Base-by-base conservation (phyloP, 352 stramenopile genomes). In the Elongisporangium prolatum region DNA sequence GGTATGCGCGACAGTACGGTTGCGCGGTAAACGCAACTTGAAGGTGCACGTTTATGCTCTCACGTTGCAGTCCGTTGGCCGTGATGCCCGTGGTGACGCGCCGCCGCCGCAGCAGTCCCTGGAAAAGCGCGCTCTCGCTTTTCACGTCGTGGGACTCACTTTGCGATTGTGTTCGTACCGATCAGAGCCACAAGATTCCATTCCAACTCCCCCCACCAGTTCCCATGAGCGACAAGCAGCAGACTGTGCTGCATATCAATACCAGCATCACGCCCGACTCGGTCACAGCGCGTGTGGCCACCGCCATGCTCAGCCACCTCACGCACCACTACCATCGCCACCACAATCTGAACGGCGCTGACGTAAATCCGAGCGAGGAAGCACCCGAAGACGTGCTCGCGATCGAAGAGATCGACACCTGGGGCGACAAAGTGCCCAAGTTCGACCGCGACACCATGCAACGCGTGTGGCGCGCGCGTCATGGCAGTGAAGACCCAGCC, bases 191-290 rank as follows among this genome's bases (percentile, higher is more conserved):
- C 28, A 40, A 40, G 28, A 40, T 9, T 13, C 28, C 9, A 40
- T 40, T 13, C 28, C 28, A 40, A 14, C 8, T 13, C 9, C 28
- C 28, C 9, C 4, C 4, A 40, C 28, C 28, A 40, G 28, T 9
- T 5, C 28, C 28, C 28, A 40, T 40, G 28, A 40, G 28, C 28
- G 28, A 40, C 28, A 40, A 86, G 67, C 87, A 90, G 61, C 80
- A 87, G 50, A 90, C 74, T n/a, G 71, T 91, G 18, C 60, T 91
- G 52, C 82, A 91, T 68, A 84, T 89, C 69, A 89, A 91, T 53
- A 72, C 75, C 2, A 91, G 79, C 66, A 83, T 91, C 69, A 84
- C 82, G 56, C 73, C 72, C 25, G 78, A 84, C 59, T 91, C 82
- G 40, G 73, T 89, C 38, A 89, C 82, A 16, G 75, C 82, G 13